Base-by-base conservation (phyloP, 306 rosid species). In the cucumber (Cucumis sativus) region DNA sequence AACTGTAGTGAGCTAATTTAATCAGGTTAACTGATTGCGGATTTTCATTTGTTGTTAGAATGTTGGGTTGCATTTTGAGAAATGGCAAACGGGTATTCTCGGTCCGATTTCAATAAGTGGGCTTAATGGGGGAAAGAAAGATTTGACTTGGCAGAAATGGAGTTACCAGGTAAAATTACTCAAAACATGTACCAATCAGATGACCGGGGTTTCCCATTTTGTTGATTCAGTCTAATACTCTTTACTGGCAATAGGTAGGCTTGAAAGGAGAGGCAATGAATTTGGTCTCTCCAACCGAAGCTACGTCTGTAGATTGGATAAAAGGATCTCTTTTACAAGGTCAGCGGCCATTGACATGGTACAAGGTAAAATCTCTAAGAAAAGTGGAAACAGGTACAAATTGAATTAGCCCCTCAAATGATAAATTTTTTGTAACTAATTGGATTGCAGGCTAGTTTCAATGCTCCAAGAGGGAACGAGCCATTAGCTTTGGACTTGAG, bases 401-500 rank as follows among this genome's bases (percentile, higher is more conserved):
- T n/a, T 39, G 21, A 25, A 39, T 57, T 21, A 76, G 68, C 16
- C 7, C 15, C 23, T 6, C 49, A 33, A 5, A 52, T 51, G 63
- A 73, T 5, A 28, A 30, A 54, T 18, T 9, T 47, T 16, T 16
- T 28, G 15, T 21, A 47, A 51, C 57, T 58, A 74, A 8, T 37
- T 79, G 83, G 72, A 69, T 67, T 78, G 78, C 91, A 95, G 99
- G 91, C 98, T 80, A 82, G 87, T 81, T 90, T 95, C 79, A 83
- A 89, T 77, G 92, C 96, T 58, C 99, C 97, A 1, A 35, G 30
- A 25, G 97, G 97, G 70, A 68, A 79, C 43, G 97, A 89, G 77
- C 90, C 97, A 68, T 62, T 96, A 89, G 99, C 91, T 56, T 83
- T 96, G 86, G 97, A 96, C 89, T 57, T 96, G 82, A 79, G 85